phyloP scores from a whole-genome alignment of 192 early-diverging fungal species.

The Umbelopsis ramanniana region DNA sequence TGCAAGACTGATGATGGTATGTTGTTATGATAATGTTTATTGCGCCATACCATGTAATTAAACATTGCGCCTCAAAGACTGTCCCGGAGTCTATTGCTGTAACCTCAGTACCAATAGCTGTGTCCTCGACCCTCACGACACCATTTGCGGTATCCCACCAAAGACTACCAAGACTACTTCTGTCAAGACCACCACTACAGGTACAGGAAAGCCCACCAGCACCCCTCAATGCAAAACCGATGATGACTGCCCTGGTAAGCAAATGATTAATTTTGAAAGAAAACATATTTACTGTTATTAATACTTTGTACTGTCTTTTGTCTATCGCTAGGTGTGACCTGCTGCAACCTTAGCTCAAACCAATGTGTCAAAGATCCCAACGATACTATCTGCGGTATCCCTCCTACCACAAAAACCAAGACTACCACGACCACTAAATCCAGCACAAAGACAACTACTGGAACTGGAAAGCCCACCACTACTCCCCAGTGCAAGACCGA shows the following conservation, averaged over 20 bases:
- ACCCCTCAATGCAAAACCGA: constrained; percentile 23
- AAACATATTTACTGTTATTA: background rate
- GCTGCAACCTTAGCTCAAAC: constrained; percentile 28
- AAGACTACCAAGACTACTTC: constrained; percentile 8
- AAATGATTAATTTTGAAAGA: background rate
- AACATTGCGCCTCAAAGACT: background rate
- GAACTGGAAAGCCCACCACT: background rate
- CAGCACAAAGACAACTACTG: constrained; percentile 5
- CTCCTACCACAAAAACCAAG: constrained; percentile 4
- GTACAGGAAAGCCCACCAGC: background rate
- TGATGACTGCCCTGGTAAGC: constrained; percentile 30
- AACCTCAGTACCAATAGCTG: constrained; percentile 15
- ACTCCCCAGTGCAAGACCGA: constrained; percentile 17
- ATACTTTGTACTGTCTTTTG: no score
- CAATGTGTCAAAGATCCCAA: constrained; percentile 28
- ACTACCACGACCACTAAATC: background rate
- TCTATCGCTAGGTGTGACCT: background rate
- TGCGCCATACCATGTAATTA: background rate
- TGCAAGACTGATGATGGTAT: constrained; percentile 25
- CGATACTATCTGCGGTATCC: constrained; percentile 28
- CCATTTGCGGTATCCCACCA: constrained; percentile 3
- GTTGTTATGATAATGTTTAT: background rate
- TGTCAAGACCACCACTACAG: background rate
- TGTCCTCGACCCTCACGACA: constrained; percentile 20
- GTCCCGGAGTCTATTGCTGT: constrained; percentile 1